Conservation (phyloP, 352 stramenopile species). For the Elongisporangium prolatum region DNA sequence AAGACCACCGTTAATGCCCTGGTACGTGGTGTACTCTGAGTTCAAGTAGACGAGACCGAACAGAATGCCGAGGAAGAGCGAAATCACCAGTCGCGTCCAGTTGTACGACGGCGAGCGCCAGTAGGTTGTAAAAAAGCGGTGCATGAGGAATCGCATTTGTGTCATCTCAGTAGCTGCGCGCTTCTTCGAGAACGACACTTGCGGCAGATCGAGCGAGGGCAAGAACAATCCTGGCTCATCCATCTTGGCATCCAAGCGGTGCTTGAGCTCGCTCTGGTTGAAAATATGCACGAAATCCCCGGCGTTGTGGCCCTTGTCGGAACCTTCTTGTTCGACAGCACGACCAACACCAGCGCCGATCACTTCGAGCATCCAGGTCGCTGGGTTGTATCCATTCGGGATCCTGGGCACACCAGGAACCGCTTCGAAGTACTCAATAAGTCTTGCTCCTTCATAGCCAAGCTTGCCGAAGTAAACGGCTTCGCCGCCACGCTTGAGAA, state of each 20-base stretch:
- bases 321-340: slow-evolving; percentile 22
- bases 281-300: slow-evolving; percentile 30
- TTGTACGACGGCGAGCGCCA: slow-evolving; percentile 87
- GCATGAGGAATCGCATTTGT: slow-evolving; percentile 43
- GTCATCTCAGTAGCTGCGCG: slow-evolving; percentile 28
- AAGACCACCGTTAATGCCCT: slow-evolving; percentile 53
- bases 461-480: slow-evolving; percentile 54
- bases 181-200: slow-evolving; percentile 34
- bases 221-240: slow-evolving; percentile 25
- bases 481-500: slow-evolving; percentile 72
- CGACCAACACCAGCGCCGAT: slow-evolving; percentile 54
- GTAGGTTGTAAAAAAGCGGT: slow-evolving; percentile 53
- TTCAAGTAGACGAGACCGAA: slow-evolving; percentile 69
- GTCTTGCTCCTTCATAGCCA: slow-evolving; percentile 14
- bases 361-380: slow-evolving; percentile 67
- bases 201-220: slow-evolving; percentile 13
- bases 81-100: slow-evolving; percentile 68
- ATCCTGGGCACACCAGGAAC: slow-evolving; percentile 59
- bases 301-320: slow-evolving; percentile 42
- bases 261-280: slow-evolving; percentile 26
- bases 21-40: slow-evolving; percentile 40
- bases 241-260: slow-evolving; percentile 20
- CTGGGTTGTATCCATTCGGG: slow-evolving; percentile 61
- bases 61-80: slow-evolving; percentile 69
- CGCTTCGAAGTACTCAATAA: slow-evolving; percentile 64